These are phyloP conservation scores for Isoetes engelmannii DNA, from an alignment of 83 land plant species.

Conservation along the genomic window DNA sequence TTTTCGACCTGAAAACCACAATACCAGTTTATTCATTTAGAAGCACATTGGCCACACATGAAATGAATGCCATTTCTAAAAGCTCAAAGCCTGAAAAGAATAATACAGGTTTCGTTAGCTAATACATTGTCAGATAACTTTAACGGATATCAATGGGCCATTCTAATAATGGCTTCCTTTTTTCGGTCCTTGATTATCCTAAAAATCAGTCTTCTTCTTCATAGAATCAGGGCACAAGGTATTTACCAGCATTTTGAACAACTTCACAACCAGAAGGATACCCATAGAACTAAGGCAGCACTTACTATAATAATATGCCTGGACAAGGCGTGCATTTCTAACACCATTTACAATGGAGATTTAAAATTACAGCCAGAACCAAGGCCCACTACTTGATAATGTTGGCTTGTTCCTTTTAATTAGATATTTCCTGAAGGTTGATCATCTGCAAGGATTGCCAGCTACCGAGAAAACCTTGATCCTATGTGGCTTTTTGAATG, in stretches of 20 bases:
- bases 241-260: no score
- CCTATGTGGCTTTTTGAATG: background rate
- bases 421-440: background rate
- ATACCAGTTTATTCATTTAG: background rate
- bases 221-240: no score
- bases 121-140: background rate
- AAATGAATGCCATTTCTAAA: background rate
- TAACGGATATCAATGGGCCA: background rate
- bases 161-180: background rate
- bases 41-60: background rate
- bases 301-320: no score
- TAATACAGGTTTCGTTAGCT: background rate
- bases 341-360: no score
- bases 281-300: no score
- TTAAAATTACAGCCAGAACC: background rate
- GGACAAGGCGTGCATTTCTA: no score
- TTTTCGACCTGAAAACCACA: constrained; percentile 4
- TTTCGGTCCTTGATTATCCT: background rate
- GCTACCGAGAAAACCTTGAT: background rate
- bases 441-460: background rate
- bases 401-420: background rate
- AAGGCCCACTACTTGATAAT: background rate
- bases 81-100: background rate
- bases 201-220: no score
- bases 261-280: no score